phyloP scores from a whole-genome alignment of 495 filamentous ascomycete species.

The Neurospora terricola region DNA sequence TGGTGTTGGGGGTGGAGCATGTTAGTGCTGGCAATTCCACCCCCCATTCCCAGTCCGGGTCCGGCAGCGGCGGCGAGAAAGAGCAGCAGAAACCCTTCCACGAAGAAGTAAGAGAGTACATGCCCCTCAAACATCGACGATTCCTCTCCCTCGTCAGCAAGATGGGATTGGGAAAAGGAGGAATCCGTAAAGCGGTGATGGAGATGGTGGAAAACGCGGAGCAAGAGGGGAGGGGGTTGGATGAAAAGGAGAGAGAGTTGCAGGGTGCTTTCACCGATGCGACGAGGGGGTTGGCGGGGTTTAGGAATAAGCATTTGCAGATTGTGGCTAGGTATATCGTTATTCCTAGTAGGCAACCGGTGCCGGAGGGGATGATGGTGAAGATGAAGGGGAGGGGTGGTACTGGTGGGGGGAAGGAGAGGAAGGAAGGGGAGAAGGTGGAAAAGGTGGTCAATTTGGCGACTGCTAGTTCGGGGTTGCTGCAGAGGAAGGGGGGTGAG shows the following conservation, averaged over 20 bases:
- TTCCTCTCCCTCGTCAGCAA: conserved; percentile 68
- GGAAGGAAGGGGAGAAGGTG: background rate
- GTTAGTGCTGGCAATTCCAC: background rate
- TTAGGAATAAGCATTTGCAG: conserved; percentile 84
- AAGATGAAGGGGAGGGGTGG: background rate
- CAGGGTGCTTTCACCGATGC: conserved; percentile 68
- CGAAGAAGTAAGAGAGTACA: conserved; percentile 82
- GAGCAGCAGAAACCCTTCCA: conserved; percentile 78
- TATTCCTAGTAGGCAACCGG: conserved; percentile 40
- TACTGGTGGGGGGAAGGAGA: conserved; percentile 4
- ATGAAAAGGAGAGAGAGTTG: conserved; percentile 48
- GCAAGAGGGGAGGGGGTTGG: conserved; percentile 48
- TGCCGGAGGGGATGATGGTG: background rate
- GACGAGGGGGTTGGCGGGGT: conserved; percentile 65
- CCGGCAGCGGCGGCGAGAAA: conserved; percentile 41
- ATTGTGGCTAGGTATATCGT: conserved; percentile 94
- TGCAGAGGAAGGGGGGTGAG: too few relatives aligned
- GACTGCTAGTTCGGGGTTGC: too few relatives aligned
- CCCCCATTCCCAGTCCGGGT: conserved; percentile 26
- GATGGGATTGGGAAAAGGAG: conserved; percentile 25
- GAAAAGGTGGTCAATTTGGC: too few relatives aligned
- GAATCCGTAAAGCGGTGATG: conserved; percentile 8
- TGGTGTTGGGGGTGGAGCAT: conserved; percentile 85
- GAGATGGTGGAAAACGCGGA: background rate
- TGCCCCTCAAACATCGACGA: conserved; percentile 75